Evolutionary conservation across 2,329 filamentous ascomycete genomes (phyloP).

Genomic region (Aureobasidium leucospermi): DNA sequence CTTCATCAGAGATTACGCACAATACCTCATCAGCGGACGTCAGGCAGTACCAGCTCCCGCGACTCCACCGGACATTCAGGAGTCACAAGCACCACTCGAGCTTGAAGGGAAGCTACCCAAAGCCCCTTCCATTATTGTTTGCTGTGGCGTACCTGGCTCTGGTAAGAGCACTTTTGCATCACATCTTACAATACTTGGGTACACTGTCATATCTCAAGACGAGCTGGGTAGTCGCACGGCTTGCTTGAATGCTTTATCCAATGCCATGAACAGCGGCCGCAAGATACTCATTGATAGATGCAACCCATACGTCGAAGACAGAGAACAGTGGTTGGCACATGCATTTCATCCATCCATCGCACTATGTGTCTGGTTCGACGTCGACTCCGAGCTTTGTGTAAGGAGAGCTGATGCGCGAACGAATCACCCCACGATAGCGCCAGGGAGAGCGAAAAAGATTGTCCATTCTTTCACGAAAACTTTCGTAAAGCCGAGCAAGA

Average conservation of each 20-base stretch:
- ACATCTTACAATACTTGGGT: neutral
- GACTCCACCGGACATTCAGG: neutral
- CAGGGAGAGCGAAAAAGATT: constrained; percentile 7
- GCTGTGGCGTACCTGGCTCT: constrained; percentile 15
- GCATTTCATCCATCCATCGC: neutral
- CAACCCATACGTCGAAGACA: constrained; percentile 7
- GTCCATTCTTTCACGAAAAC: constrained; percentile 9
- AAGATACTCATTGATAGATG: constrained; percentile 14
- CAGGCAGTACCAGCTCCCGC: neutral
- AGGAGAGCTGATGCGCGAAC: constrained; percentile 11
- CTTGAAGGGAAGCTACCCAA: neutral
- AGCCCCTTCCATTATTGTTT: constrained; percentile 6
- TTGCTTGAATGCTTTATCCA: constrained; percentile 12
- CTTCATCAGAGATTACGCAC: constrained; percentile 11
- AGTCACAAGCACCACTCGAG: neutral
- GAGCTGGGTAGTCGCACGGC: constrained; percentile 7
- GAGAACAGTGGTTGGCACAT: constrained; percentile 13
- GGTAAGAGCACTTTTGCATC: constrained; percentile 14
- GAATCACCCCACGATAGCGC: constrained; percentile 14
- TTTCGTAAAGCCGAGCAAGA: neutral
- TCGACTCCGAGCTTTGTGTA: constrained; percentile 1
- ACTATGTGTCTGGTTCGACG: constrained; percentile 10
- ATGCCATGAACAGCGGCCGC: neutral
- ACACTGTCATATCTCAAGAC: constrained; percentile 13
- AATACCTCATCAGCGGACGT: neutral